Evolutionary conservation across 2,329 filamentous ascomycete species (phyloP).

Genomic region (Macroventuria anomochaeta): DNA sequence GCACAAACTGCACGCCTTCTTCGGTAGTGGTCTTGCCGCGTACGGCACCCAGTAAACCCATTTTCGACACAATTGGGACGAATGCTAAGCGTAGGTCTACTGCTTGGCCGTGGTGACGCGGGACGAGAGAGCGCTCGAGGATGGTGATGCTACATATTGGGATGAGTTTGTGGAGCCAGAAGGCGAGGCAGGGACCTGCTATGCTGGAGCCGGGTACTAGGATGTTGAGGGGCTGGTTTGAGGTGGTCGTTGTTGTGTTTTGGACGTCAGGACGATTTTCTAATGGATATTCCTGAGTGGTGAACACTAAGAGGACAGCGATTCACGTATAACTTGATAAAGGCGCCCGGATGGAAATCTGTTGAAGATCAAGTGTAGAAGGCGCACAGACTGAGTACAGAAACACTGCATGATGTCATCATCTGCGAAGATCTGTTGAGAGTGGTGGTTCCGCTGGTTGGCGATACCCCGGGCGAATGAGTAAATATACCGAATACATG

Average conservation of each 20-base stretch:
- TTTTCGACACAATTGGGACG: constrained; percentile 58
- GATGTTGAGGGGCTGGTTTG: constrained; percentile 24
- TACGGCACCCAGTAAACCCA: constrained; percentile 58
- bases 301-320: too few species aligned
- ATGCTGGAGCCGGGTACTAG: constrained; percentile 42
- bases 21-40: constrained; percentile 54
- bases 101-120: constrained; percentile 59
- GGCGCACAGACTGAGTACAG: not conserved
- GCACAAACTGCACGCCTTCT: constrained; percentile 54
- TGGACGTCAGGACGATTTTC: too few species aligned
- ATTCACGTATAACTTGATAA: too few species aligned
- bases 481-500: too few species aligned
- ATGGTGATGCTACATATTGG: constrained; percentile 46
- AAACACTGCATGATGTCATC: not conserved
- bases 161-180: constrained; percentile 55
- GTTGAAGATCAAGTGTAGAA: not conserved
- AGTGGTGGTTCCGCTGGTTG: too few species aligned
- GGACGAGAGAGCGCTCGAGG: constrained; percentile 50
- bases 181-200: constrained; percentile 54
- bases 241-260: not conserved
- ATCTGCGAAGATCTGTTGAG: not conserved
- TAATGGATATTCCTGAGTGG: too few species aligned
- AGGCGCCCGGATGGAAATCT: too few species aligned
- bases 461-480: too few species aligned
- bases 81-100: constrained; percentile 62